A percentile compares a stretch with the other conserved stretches of the same genome.
phyloP scores from a whole-genome alignment of 306 rosid genomes.

The Rosa persica region DNA sequence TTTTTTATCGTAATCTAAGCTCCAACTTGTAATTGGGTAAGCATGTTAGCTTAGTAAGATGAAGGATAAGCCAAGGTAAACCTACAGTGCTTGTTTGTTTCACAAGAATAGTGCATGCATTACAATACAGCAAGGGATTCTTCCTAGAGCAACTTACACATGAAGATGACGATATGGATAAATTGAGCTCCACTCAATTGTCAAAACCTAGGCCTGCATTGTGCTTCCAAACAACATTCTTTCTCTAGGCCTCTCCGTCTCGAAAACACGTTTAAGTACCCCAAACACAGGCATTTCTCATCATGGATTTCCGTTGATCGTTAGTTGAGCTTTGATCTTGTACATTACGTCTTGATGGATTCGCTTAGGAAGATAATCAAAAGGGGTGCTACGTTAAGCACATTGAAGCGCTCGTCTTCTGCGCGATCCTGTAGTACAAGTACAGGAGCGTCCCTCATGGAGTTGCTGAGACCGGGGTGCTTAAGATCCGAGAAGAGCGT shows the following conservation, averaged over 20 bases:
- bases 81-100: not conserved
- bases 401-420: slow-evolving; percentile 5
- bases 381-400: slow-evolving; percentile 28
- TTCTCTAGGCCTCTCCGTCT: slow-evolving; percentile 28
- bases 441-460: slow-evolving; percentile 1
- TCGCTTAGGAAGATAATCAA: slow-evolving; percentile 8
- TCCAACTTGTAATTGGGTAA: slow-evolving; percentile 11
- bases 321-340: not conserved
- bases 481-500: slow-evolving; percentile 8
- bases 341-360: not conserved
- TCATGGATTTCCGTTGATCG: not conserved
- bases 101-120: not conserved
- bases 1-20: not conserved
- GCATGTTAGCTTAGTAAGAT: not conserved
- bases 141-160: not conserved
- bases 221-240: slow-evolving; percentile 9
- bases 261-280: not conserved
- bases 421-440: not conserved
- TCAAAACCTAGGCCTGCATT: slow-evolving; percentile 24
- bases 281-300: not conserved
- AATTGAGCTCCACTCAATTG: not conserved
- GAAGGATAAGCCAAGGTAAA: slow-evolving; percentile 1
- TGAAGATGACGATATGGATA: slow-evolving; percentile 9
- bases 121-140: not conserved
- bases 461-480: slow-evolving; percentile 20